phyloP scores from a whole-genome alignment of 2,329 filamentous ascomycete species.

The Epichloe gansuensis region DNA sequence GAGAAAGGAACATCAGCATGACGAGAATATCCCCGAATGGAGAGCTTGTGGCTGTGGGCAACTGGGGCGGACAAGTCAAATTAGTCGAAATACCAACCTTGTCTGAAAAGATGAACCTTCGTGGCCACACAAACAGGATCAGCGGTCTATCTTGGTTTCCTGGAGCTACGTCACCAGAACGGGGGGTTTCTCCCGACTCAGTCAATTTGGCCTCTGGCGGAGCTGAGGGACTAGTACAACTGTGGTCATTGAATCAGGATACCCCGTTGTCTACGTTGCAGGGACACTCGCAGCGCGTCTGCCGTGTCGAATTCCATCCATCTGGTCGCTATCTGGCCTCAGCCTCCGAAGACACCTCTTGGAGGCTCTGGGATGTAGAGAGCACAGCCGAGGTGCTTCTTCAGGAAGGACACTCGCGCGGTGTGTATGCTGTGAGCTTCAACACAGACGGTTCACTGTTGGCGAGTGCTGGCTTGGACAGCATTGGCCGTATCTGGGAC shows the following conservation, averaged over 20 bases:
- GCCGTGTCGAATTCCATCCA: conserved; percentile 86
- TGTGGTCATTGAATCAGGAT: conserved; percentile 83
- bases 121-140: conserved; percentile 79
- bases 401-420: conserved; percentile 89
- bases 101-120: conserved; percentile 59
- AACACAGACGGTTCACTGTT: conserved; percentile 83
- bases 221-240: conserved; percentile 72
- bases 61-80: conserved; percentile 84
- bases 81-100: conserved; percentile 74
- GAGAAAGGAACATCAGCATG: conserved; percentile 83
- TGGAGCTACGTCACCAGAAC: conserved; percentile 58
- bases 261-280: conserved; percentile 71
- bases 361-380: conserved; percentile 90
- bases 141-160: conserved; percentile 88
- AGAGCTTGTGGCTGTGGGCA: conserved; percentile 73
- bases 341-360: conserved; percentile 90
- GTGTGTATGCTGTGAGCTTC: conserved; percentile 83
- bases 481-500: conserved; percentile 93
- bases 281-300: conserved; percentile 79
- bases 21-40: conserved; percentile 81
- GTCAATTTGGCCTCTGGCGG: conserved; percentile 86
- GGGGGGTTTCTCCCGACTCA: conserved; percentile 55
- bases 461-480: conserved; percentile 86
- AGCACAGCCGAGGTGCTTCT: conserved; percentile 72
- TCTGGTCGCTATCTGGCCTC: conserved; percentile 83